Percentiles rank a stretch among this genome's conserved stretches.
Conservation (phyloP, 768 basidiomycete species). For the Lyophyllum atratum region DNA sequence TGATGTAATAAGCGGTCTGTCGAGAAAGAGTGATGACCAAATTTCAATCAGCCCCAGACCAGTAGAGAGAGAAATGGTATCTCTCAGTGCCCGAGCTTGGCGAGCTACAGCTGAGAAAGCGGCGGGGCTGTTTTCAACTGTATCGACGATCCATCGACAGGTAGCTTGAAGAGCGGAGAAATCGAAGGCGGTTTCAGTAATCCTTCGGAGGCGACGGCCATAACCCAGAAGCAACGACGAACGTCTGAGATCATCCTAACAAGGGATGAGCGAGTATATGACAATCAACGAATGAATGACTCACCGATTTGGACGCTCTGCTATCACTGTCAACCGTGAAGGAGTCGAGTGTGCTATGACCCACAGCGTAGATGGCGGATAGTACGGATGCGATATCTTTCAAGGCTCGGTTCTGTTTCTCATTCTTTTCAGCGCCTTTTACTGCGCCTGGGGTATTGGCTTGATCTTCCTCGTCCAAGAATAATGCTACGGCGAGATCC, state of each 20-base stretch:
- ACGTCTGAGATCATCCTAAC: constrained; percentile 33
- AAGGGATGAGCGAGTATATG: neutral
- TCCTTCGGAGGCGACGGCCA: constrained; percentile 44
- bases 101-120: constrained; percentile 32
- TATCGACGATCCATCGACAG: constrained; percentile 50
- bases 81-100: constrained; percentile 42
- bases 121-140: constrained; percentile 35
- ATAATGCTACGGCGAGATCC: constrained; percentile 41
- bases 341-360: constrained; percentile 11
- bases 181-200: constrained; percentile 43
- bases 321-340: constrained; percentile 8
- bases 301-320: constrained; percentile 23
- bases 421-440: constrained; percentile 7
- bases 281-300: constrained; percentile 1
- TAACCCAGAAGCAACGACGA: constrained; percentile 38
- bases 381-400: constrained; percentile 16
- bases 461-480: constrained; percentile 34
- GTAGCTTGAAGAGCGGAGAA: constrained; percentile 68
- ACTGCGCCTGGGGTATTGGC: neutral
- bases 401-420: constrained; percentile 17
- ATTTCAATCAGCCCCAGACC: constrained; percentile 74
- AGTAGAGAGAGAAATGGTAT: constrained; percentile 57
- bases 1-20: constrained; percentile 17
- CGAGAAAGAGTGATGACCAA: constrained; percentile 56
- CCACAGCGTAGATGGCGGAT: constrained; percentile 14